phyloP scores from a whole-genome alignment of 2,329 filamentous ascomycete genomes.

The Ophiosphaerella herpotricha region DNA sequence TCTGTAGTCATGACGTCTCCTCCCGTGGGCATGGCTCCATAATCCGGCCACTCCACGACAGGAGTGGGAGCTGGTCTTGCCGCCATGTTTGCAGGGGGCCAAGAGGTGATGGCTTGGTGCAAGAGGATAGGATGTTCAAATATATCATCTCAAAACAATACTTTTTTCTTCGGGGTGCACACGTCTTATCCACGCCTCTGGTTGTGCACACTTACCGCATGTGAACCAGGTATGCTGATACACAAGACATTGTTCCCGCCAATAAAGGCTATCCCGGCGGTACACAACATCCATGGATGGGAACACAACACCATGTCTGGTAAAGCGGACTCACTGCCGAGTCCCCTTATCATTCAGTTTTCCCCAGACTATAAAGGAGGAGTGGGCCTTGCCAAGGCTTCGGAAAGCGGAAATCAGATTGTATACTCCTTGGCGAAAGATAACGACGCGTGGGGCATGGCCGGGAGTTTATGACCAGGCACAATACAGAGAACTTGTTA shows the following conservation, averaged over 20 bases:
- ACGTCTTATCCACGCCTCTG: conserved; percentile 13
- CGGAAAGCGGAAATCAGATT: conserved; percentile 24
- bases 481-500: not conserved
- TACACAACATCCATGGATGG: conserved; percentile 13
- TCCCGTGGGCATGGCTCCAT: conserved; percentile 46
- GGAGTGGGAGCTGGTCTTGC: conserved; percentile 34
- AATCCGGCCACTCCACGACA: conserved; percentile 52
- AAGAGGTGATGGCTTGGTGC: not conserved
- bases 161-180: conserved; percentile 14
- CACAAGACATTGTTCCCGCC: conserved; percentile 7
- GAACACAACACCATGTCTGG: conserved; percentile 19
- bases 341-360: conserved; percentile 30
- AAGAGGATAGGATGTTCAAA: not conserved
- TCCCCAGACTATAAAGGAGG: conserved; percentile 16
- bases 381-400: conserved; percentile 24
- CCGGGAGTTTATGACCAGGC: too few relatives aligned
- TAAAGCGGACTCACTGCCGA: conserved; percentile 14
- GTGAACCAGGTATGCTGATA: conserved; percentile 6
- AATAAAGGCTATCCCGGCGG: conserved; percentile 5
- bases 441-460: conserved; percentile 27
- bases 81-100: conserved; percentile 23
- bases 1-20: conserved; percentile 53
- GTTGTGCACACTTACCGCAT: conserved; percentile 1
- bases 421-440: conserved; percentile 36
- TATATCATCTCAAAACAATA: not conserved